A percentile compares a stretch with the other conserved stretches of the same genome.
Evolutionary conservation across 768 basidiomycete genomes (phyloP).

Genomic region (Boletus sensibilis): DNA sequence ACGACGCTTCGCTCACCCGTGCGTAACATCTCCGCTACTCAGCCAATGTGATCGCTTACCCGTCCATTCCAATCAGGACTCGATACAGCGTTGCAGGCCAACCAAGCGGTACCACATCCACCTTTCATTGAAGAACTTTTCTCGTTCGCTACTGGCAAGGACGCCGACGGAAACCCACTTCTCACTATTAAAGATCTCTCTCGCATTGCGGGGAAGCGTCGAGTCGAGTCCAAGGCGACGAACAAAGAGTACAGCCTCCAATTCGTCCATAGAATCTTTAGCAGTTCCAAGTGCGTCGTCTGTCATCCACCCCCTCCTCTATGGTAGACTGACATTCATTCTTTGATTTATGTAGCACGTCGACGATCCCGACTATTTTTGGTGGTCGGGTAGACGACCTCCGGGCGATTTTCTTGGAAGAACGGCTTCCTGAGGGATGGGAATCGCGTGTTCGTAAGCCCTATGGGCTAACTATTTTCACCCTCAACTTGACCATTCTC

Average conservation of each 20-base stretch:
- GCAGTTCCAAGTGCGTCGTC: slow-evolving; percentile 59
- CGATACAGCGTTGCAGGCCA: slow-evolving; percentile 44
- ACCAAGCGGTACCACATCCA: slow-evolving; percentile 54
- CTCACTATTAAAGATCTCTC: slow-evolving; percentile 64
- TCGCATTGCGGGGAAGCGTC: slow-evolving; percentile 54
- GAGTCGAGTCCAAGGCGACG: slow-evolving; percentile 48
- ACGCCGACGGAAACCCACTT: slow-evolving; percentile 42
- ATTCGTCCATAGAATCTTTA: slow-evolving; percentile 58
- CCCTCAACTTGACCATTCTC: slow-evolving; percentile 44
- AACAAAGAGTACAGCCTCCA: slow-evolving; percentile 58
- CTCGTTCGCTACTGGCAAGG: slow-evolving; percentile 56
- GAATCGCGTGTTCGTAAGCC: slow-evolving; percentile 56
- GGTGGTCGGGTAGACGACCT: slow-evolving; percentile 61
- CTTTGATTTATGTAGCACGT: slow-evolving; percentile 41
- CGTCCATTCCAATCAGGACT: slow-evolving; percentile 42
- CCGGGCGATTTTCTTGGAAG: slow-evolving; percentile 57
- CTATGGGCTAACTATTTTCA: slow-evolving; percentile 57
- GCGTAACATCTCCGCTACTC: neutral
- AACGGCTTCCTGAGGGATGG: slow-evolving; percentile 71
- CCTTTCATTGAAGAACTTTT: slow-evolving; percentile 56
- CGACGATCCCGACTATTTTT: slow-evolving; percentile 62
- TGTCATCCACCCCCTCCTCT: neutral
- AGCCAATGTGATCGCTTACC: neutral
- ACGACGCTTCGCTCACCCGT: slow-evolving; percentile 31
- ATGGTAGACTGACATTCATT: neutral